Base-by-base conservation (phyloP, 2,329 filamentous ascomycete genomes). In the Lasiodiplodia gonubiensis region DNA sequence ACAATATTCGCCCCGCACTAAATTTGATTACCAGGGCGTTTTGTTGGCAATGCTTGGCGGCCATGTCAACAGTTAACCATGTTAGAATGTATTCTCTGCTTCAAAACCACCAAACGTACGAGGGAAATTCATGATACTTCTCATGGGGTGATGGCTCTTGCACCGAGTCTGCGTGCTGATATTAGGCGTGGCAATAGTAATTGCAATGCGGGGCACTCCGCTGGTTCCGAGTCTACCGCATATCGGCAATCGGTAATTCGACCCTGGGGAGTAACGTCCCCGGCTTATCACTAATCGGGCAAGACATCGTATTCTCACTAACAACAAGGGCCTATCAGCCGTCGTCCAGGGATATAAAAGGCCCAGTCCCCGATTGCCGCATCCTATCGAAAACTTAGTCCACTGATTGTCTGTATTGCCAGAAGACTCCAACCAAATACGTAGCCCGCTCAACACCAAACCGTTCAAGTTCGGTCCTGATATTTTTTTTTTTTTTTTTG, bases 91-190 rank as follows among this genome's bases (percentile, higher is more conserved):
- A n/a, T n/a, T n/a, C n/a, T n/a, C n/a, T n/a, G n/a, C n/a, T 21
- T 46, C 10, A n/a, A 42, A 18, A 0, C 16, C 11, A 10, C n/a
- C 8, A 8, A 21, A 21, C 42, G 12, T 21, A 21, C 10, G 18
- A 46, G 8, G 10, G n/a, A 3, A 46, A 7, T 10, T 0, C 4
- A 21, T 4, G 18, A 8, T n/a, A 46, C 42, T 46, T n/a, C 2
- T n/a, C 8, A n/a, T 21, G 6, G 18, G n/a, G n/a, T 3, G 1
- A 2, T 21, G 6, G 3, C 2, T 21, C 7, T 7, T n/a, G 18
- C 7, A n/a, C 10, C 10, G n/a, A 21, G n/a, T 21, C 18, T 46
- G 18, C 8, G 21, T 21, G 18, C 42, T 21, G n/a, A 46, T 46
- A 8, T 21, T 2, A 21, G 18, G 7, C 6, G 16, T 8, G 37